These are phyloP conservation scores for Paramyrothecium roridum DNA, from an alignment of 2,329 filamentous ascomycete genomes.

Conservation along the genomic window DNA sequence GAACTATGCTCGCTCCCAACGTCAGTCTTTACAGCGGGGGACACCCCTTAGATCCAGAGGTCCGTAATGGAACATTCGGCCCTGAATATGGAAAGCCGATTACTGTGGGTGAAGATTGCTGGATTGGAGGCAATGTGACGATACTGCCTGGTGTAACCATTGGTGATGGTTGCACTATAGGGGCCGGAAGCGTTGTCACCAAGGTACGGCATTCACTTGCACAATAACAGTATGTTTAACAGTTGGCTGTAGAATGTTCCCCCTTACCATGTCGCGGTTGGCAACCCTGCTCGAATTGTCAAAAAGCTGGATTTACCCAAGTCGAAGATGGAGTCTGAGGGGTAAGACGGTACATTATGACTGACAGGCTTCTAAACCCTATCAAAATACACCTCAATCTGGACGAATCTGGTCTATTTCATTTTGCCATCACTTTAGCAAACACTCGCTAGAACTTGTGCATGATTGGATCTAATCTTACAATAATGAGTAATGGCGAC, in stretches of 20 bases:
- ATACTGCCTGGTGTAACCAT: constrained; percentile 77
- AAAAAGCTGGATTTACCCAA: neutral
- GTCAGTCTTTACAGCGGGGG: constrained; percentile 72
- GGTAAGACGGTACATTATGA: no score
- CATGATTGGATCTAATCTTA: no score
- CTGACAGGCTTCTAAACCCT: no score
- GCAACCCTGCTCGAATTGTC: neutral
- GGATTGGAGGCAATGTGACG: constrained; percentile 69
- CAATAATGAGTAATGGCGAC: no score
- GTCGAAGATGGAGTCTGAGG: no score
- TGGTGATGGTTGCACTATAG: constrained; percentile 69
- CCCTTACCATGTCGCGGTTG: neutral
- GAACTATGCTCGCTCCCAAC: constrained; percentile 77
- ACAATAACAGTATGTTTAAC: neutral
- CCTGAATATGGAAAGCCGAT: constrained; percentile 75
- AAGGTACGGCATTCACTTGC: constrained; percentile 36
- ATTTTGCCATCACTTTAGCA: no score
- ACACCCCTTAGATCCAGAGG: constrained; percentile 72
- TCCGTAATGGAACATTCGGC: constrained; percentile 71
- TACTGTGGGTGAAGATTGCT: constrained; percentile 75
- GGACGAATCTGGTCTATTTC: no score
- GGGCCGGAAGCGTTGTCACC: constrained; percentile 80
- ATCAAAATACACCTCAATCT: no score
- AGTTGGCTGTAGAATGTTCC: neutral
- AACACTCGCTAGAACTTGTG: no score